Evolutionary conservation across 768 basidiomycete species (phyloP).

Genomic region (Leucogyrophana mollusca): DNA sequence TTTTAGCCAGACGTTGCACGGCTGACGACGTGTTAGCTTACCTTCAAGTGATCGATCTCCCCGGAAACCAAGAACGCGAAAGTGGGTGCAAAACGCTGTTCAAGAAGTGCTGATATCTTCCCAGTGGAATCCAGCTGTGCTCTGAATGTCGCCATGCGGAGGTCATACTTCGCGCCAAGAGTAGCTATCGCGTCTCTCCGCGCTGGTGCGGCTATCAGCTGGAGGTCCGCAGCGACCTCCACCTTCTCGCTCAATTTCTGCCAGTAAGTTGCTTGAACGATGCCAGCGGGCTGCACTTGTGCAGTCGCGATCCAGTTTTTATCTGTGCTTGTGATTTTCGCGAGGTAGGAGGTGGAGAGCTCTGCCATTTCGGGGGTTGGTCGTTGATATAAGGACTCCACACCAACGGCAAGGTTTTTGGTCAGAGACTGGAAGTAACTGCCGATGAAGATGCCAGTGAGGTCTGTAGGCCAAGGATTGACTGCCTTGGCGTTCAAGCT

Average conservation of each 20-base stretch:
- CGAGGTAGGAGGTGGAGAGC: constrained; percentile 70
- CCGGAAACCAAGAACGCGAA: constrained; percentile 94
- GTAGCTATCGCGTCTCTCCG: constrained; percentile 92
- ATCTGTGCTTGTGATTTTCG: constrained; percentile 70
- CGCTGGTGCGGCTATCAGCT: constrained; percentile 72
- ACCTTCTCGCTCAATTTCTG: constrained; percentile 94
- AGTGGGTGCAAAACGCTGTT: constrained; percentile 93
- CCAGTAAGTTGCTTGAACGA: constrained; percentile 93
- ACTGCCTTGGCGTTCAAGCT: constrained; percentile 82
- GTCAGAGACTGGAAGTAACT: constrained; percentile 92
- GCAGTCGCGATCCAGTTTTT: constrained; percentile 94
- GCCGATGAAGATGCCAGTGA: constrained; percentile 89
- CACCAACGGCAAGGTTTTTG: constrained; percentile 84
- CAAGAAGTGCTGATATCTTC: constrained; percentile 91
- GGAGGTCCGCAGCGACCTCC: constrained; percentile 94
- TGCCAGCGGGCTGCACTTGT: constrained; percentile 78
- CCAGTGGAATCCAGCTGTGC: constrained; percentile 94
- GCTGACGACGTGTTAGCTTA: constrained; percentile 28
- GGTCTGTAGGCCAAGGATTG: constrained; percentile 86
- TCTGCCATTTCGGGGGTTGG: constrained; percentile 73
- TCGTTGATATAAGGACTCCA: constrained; percentile 83
- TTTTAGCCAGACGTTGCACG: constrained; percentile 1
- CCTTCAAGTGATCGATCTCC: constrained; percentile 99
- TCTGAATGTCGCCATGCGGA: constrained; percentile 89
- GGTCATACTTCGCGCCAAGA: constrained; percentile 94